Evolutionary conservation across 495 filamentous ascomycete genomes (phyloP).

Genomic region (Aspergillus sclerotiicarbonarius): DNA sequence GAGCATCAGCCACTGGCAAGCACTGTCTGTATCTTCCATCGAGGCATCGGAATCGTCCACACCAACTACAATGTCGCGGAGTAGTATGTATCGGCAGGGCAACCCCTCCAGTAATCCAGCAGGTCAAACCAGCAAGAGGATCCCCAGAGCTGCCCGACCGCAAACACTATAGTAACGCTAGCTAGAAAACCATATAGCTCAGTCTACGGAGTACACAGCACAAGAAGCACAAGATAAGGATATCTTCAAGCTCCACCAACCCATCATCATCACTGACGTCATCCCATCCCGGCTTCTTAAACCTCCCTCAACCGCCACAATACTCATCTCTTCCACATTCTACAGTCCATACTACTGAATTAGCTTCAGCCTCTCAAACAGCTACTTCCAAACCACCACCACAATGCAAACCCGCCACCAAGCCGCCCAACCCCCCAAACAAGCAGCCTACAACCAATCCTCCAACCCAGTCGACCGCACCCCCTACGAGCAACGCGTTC

Average conservation of each 20-base stretch:
- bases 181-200: no score
- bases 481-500: slow-evolving; percentile 45
- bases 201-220: no score
- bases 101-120: no score
- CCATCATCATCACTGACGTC: slow-evolving; percentile 9
- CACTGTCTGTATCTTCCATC: no score
- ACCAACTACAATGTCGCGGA: no score
- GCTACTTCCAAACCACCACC: neutral
- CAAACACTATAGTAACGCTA: no score
- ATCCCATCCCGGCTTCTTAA: neutral
- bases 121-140: no score
- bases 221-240: no score
- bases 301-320: neutral
- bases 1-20: no score
- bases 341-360: neutral
- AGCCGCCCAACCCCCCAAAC: slow-evolving; percentile 38
- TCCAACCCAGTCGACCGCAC: slow-evolving; percentile 50
- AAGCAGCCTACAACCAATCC: slow-evolving; percentile 48
- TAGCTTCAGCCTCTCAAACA: neutral
- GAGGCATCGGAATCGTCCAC: no score
- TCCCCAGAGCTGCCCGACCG: no score
- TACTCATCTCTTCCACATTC: neutral
- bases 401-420: slow-evolving; percentile 9
- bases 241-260: neutral
- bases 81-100: no score